Evolutionary conservation across 208 protist species (phyloP).

Genomic region (Acanthamoeba royreba): DNA sequence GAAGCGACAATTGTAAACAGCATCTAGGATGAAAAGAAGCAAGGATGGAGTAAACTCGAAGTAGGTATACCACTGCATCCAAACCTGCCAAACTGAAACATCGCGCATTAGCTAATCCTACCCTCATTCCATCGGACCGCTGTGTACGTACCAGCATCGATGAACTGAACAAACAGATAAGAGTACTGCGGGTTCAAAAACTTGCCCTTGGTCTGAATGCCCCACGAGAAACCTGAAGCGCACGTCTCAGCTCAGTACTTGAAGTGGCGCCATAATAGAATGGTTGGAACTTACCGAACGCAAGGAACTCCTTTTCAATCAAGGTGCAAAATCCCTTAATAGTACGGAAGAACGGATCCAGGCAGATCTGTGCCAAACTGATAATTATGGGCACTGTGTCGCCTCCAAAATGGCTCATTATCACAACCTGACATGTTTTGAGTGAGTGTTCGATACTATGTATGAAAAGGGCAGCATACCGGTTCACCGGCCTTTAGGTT

Average conservation of each 20-base stretch:
- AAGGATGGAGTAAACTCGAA: neutral
- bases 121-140: neutral
- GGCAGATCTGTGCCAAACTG: neutral
- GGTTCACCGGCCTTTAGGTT: neutral
- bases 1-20: neutral
- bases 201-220: neutral
- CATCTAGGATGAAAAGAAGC: neutral
- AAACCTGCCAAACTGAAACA: neutral
- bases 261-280: neutral
- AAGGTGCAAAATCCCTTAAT: conserved; percentile 86
- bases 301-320: conserved; percentile 89
- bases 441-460: no score
- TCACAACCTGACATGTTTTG: neutral
- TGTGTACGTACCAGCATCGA: neutral
- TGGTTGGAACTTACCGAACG: conserved; percentile 68
- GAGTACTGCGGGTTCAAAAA: neutral
- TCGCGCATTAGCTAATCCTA: neutral
- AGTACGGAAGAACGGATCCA: conserved; percentile 90
- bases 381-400: neutral
- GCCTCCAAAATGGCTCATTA: neutral
- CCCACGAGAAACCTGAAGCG: neutral
- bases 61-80: neutral
- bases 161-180: neutral
- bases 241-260: neutral
- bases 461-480: no score